Base-by-base conservation (phyloP, 192 early-diverging fungal species). In the Phlyctochytrium arcticum region DNA sequence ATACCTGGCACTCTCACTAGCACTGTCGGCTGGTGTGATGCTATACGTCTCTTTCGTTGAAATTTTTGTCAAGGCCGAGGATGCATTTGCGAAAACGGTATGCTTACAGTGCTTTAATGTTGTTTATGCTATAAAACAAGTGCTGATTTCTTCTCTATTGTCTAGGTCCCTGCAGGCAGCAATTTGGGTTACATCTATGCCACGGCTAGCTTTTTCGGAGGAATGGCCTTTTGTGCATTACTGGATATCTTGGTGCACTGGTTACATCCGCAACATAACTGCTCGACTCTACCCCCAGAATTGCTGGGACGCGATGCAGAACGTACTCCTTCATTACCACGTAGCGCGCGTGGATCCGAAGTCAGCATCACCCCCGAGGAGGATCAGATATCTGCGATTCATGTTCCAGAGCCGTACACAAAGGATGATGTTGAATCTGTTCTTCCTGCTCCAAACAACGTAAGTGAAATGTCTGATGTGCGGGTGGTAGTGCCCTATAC, bases 1-100 rank as follows among this genome's bases (percentile, higher is more conserved):
- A 15, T 53, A 53, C 50, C 50, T 53, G 27, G 15, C n/a, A 15
- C n/a, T 53, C n/a, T 21, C n/a, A 15, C 26, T 53, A 12, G 50
- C 50, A 15, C 17, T 53, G 27, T 21, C n/a, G n/a, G 50, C 50
- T 26, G 50, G 50, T 58, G 57, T 58, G 35, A 58, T 36, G 10
- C 17, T 58, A 5, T 58, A 47, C 19, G 57, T 47, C 35, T 23
- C 19, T 19, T 58, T 36, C 19, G 29, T 58, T 30, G 57, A 58
- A 27, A 47, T 39, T 23, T 47, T 47, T n/a, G 36, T 27, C 9
- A 23, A 36, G 36, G 21, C n/a, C 15, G 17, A 21, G 15, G 50
- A 53, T 26, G 50, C 50, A 0, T 53, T 53, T 27, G 12, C 50
- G 15, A 12, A 53, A 24, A 24, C 26, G 15, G 15, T 12, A n/a